Conservation (phyloP, 2,329 filamentous ascomycete species). For the Endocalyx cinctus region DNA sequence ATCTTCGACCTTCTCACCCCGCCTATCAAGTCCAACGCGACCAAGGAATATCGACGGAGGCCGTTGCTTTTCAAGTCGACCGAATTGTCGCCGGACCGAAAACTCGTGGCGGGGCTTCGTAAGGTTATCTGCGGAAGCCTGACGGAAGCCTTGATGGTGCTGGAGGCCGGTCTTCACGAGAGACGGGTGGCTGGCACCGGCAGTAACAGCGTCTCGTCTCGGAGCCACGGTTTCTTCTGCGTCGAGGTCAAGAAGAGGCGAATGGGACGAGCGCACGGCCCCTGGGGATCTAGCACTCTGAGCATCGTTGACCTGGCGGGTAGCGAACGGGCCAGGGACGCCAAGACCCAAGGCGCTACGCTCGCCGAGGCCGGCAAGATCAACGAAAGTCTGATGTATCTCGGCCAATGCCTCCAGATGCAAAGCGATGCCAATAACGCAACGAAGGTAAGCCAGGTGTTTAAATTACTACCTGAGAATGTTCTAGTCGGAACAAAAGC, state of each 20-base stretch:
- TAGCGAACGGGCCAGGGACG: constrained; percentile 86
- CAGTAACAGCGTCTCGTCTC: constrained; percentile 86
- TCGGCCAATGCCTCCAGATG: constrained; percentile 94
- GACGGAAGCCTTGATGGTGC: constrained; percentile 79
- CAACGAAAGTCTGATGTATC: constrained; percentile 96
- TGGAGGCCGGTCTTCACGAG: constrained; percentile 86
- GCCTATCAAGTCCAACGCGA: constrained; percentile 52
- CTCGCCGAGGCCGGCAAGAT: constrained; percentile 96
- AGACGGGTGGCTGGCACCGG: constrained; percentile 84
- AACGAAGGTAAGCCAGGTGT: constrained; percentile 55
- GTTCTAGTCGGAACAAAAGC: not conserved
- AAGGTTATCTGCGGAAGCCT: constrained; percentile 84
- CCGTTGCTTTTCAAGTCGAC: constrained; percentile 89
- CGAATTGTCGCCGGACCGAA: constrained; percentile 82
- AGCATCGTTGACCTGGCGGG: constrained; percentile 91
- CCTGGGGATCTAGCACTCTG: constrained; percentile 73
- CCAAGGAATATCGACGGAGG: constrained; percentile 69
- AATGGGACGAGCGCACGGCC: constrained; percentile 42
- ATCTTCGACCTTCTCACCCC: constrained; percentile 88
- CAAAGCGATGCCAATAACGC: constrained; percentile 75
- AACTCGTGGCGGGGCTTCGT: constrained; percentile 84
- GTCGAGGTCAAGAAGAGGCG: constrained; percentile 85
- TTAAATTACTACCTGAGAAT: not conserved
- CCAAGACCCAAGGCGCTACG: constrained; percentile 89
- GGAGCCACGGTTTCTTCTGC: constrained; percentile 94